Evolutionary conservation across 306 rosid genomes (phyloP).

Genomic region (Trifolium fragiferum): DNA sequence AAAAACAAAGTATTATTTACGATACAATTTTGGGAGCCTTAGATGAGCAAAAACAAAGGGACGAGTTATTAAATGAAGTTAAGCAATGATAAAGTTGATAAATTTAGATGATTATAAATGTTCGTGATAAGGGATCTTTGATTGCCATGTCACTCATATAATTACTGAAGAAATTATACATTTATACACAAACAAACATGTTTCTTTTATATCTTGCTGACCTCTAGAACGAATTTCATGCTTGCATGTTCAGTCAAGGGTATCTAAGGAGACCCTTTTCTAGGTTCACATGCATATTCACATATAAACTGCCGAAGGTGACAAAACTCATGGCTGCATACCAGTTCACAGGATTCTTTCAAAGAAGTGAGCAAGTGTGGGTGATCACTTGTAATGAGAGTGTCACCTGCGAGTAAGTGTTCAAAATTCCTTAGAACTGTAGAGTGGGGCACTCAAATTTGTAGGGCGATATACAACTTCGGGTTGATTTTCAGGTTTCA

Average conservation of each 20-base stretch:
- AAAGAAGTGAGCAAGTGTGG: too few relatives aligned
- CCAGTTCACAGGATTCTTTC: too few relatives aligned
- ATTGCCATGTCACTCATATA: background rate
- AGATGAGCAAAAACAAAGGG: conserved; percentile 17
- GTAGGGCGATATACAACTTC: background rate
- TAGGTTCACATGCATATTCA: conserved; percentile 27
- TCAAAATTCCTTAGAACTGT: background rate
- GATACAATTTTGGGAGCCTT: conserved; percentile 3
- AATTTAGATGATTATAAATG: conserved; percentile 3
- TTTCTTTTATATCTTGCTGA: conserved; percentile 13
- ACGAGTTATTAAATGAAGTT: conserved; percentile 2
- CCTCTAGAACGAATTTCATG: conserved; percentile 17
- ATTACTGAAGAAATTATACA: conserved; percentile 21
- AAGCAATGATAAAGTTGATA: conserved; percentile 6
- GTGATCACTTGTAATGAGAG: background rate
- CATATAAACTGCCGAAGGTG: background rate
- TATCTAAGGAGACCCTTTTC: conserved; percentile 10
- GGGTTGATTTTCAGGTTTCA: background rate
- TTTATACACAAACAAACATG: conserved; percentile 2
- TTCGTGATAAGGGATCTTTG: background rate
- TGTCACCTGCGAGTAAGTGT: background rate
- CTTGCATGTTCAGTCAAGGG: background rate
- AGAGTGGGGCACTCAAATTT: background rate
- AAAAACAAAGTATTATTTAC: background rate
- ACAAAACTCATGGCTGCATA: too few relatives aligned